Base-by-base conservation (phyloP, 2,329 filamentous ascomycete genomes). In the Ophiosphaerella herpotricha region DNA sequence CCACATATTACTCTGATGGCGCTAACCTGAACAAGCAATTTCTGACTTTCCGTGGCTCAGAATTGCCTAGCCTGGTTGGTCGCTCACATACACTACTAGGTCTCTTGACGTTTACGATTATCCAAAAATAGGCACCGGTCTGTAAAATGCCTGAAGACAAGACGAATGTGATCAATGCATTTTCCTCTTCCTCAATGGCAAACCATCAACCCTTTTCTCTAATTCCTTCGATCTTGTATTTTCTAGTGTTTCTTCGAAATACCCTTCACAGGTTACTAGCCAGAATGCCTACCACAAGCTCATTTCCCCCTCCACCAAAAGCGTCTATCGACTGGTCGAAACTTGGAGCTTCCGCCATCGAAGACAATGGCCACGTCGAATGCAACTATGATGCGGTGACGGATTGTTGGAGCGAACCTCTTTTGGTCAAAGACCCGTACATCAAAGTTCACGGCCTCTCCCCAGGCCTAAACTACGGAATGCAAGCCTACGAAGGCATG, bases 301-400 rank as follows among this genome's bases (percentile, higher is more conserved):
- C 36, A 11, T 55, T 55, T 32, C 52, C 54, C 12, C 54, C 54
- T 8, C 42, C 54, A 42, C 51, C 50, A 26, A 46, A 50, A 24
- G 46, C 50, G 23, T 44, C 50, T 18, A 43, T 60, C 7, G 43
- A 57, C 39, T 60, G 57, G 57, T 53, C 53, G 35, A 34, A 46
- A 12, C 52, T 57, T 24, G 57, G 50, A 26, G 32, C 55, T 21
- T 46, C 45, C 18, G 44, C 39, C 38, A 48, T 37, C 23, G 48
- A 46, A 57, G 56, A 61, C 36, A 61, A 61, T 21, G 57, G 58
- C 9, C 61, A 64, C 36, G 52, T 64, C 12, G 55, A 64, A 33
- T 51, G 48, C 21, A 47, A 41, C 6, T 61, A 58, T 43, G 41
- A 18, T 13, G 35, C 50, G 5, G 29, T 43, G 6, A 57, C 55